Conservation (phyloP, 129 eudicot genomes). For the Pulicaria dysenterica region DNA sequence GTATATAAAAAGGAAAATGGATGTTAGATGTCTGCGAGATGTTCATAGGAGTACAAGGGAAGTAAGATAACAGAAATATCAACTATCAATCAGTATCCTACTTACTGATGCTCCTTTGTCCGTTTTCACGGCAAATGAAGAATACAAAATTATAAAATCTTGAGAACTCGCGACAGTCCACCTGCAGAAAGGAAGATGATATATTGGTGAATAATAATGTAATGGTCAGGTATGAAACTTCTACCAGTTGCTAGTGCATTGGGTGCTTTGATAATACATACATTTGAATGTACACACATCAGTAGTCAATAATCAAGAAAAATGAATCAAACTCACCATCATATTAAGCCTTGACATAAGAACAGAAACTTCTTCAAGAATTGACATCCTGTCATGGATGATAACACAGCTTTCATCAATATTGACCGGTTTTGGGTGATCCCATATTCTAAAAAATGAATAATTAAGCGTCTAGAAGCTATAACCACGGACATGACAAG, state of each 20-base stretch:
- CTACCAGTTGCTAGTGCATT: slow-evolving; percentile 4
- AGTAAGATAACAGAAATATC: slow-evolving; percentile 10
- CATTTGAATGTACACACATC: neutral
- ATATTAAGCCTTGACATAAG: slow-evolving; percentile 64
- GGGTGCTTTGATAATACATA: slow-evolving; percentile 11
- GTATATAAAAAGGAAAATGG: neutral
- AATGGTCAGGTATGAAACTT: neutral
- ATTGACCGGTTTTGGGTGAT: neutral
- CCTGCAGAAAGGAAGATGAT: slow-evolving; percentile 30
- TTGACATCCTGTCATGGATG: slow-evolving; percentile 50
- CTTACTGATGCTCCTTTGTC: slow-evolving; percentile 89
- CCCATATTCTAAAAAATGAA: slow-evolving; percentile 12
- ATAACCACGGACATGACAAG: neutral
- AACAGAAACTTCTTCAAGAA: slow-evolving; percentile 63
- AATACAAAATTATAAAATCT: slow-evolving; percentile 86
- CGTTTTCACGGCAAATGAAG: slow-evolving; percentile 80
- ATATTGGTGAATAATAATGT: neutral
- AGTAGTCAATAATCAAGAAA: slow-evolving; percentile 1
- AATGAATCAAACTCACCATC: slow-evolving; percentile 41
- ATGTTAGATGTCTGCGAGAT: slow-evolving; percentile 2
- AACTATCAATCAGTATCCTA: slow-evolving; percentile 1
- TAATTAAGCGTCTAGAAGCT: too few relatives aligned
- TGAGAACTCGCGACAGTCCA: slow-evolving; percentile 67
- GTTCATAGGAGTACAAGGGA: slow-evolving; percentile 13
- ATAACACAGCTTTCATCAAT: slow-evolving; percentile 20